Base-by-base conservation (phyloP, 805 yeast species). In the Candida wancherniae region DNA sequence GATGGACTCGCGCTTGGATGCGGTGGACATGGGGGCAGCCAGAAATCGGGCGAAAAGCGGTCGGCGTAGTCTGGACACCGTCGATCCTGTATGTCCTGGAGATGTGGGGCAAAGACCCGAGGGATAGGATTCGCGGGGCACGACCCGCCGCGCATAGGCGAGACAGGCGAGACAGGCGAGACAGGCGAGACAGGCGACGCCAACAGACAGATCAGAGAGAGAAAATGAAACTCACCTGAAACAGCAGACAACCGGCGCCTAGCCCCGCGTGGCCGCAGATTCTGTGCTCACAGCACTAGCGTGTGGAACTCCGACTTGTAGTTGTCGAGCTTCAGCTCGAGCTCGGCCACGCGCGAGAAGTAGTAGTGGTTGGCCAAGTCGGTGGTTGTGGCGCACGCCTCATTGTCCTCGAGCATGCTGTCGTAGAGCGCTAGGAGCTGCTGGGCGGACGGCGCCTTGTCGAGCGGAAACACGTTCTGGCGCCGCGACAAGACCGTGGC, bases 311-410 rank as follows among this genome's bases (percentile, higher is more conserved):
- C 31, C 7, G 29, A 24, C 44, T 58, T 62, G 25, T 51, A 43
- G 11, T 28, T 28, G 5, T 29, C 49, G 2, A 63, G 46, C 9
- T 31, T 37, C n/a, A 24, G 28, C 36, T 61, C 58, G 16, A 65
- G 44, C 31, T 63, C 66, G 3, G 43, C 50, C 4, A 65, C 44
- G 19, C 70, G 38, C 7, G 38, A 35, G 24, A 46, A 58, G 40
- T 63, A 65, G 15, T 51, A 46, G 8, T 30, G 22, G 38, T 65
- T 62, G 22, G 71, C 71, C 36, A 64, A 46, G 13, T 61, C 64
- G 2, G 65, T 63, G 13, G 71, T 63, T 31, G 45, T 54, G 1
- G 32, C 31, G 28, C 63, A 58, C 3, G 44, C 44, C 9, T 29
- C 31, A 34, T 56, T 45, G 25, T 39, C 36, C n/a, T 39, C 40